These are phyloP conservation scores for Nothomitra cinnamomea DNA, from an alignment of 2,329 filamentous ascomycete genomes.

Conservation along the genomic window DNA sequence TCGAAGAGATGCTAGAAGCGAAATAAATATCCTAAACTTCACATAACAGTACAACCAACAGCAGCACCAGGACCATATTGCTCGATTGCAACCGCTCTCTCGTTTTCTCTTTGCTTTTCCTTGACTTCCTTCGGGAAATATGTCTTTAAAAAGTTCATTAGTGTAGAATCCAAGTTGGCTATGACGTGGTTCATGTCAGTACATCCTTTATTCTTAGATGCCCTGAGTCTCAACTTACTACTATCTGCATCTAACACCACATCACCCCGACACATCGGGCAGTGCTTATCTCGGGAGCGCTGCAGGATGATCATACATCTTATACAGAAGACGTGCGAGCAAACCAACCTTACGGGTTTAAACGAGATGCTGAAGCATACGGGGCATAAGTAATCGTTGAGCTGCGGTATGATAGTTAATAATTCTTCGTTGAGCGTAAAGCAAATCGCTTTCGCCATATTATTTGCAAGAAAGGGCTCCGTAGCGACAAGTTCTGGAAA, in stretches of 20 bases:
- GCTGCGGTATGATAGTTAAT: conserved; percentile 55
- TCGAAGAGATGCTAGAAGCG: background rate
- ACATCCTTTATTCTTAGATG: background rate
- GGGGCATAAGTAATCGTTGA: conserved; percentile 73
- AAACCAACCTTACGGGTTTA: conserved; percentile 61
- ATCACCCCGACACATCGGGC: conserved; percentile 58
- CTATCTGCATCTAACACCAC: conserved; percentile 55
- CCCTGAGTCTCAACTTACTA: conserved; percentile 22
- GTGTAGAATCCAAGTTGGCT: conserved; percentile 53
- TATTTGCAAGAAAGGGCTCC: conserved; percentile 43
- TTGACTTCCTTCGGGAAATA: conserved; percentile 60
- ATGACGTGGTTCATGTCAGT: conserved; percentile 4
- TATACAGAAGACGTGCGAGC: conserved; percentile 68
- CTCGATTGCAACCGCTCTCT: conserved; percentile 57
- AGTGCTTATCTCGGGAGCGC: conserved; percentile 46
- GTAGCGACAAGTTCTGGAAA: conserved; percentile 44
- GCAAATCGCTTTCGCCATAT: conserved; percentile 59
- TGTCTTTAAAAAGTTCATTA: conserved; percentile 52
- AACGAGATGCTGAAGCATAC: conserved; percentile 68
- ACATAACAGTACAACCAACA: conserved; percentile 42
- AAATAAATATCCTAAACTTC: conserved; percentile 4
- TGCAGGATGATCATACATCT: conserved; percentile 70
- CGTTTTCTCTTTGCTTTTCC: conserved; percentile 52
- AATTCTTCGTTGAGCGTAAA: conserved; percentile 57
- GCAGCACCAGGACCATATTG: conserved; percentile 38